A percentile compares a stretch with the other conserved stretches of the same genome.
Conservation (phyloP, 306 rosid genomes). For the barrel medic (Medicago truncatula) region DNA sequence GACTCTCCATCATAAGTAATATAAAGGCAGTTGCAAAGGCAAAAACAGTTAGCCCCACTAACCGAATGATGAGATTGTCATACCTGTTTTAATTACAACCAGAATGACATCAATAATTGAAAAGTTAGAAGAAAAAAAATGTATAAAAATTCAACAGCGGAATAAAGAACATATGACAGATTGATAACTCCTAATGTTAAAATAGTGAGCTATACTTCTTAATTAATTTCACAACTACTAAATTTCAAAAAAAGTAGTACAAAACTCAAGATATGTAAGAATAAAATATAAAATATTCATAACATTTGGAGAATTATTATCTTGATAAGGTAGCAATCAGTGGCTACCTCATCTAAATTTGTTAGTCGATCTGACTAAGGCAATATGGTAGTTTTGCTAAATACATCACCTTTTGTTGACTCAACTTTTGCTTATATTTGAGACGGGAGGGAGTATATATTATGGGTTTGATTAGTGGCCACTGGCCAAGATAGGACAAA, state of each 20-base stretch:
- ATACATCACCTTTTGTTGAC: too few relatives aligned
- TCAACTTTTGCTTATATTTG: too few relatives aligned
- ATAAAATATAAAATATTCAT: background rate
- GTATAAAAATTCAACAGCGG: background rate
- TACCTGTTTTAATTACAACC: slow-evolving; percentile 67
- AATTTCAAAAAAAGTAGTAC: too few relatives aligned
- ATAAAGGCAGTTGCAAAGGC: slow-evolving; percentile 97
- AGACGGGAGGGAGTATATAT: too few relatives aligned
- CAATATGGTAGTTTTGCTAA: too few relatives aligned
- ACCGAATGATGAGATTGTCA: slow-evolving; percentile 75
- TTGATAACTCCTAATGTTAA: background rate
- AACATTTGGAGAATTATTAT: background rate
- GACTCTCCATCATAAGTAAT: slow-evolving; percentile 98
- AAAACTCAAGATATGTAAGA: too few relatives aligned
- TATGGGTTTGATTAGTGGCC: too few relatives aligned
- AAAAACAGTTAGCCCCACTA: slow-evolving; percentile 88
- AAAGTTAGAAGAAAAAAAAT: slow-evolving; percentile 2
- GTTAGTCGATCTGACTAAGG: too few relatives aligned
- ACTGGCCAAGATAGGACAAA: too few relatives aligned
- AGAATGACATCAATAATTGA: slow-evolving; percentile 36
- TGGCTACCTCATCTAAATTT: background rate
- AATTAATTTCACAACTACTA: too few relatives aligned
- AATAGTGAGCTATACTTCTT: background rate
- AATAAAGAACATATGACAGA: slow-evolving; percentile 6
- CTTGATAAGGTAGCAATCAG: background rate